Evolutionary conservation across 2,329 filamentous ascomycete genomes (phyloP), one percentile per base, ranked within the genome.

Genomic region (Hypoxylon sp.): DNA sequence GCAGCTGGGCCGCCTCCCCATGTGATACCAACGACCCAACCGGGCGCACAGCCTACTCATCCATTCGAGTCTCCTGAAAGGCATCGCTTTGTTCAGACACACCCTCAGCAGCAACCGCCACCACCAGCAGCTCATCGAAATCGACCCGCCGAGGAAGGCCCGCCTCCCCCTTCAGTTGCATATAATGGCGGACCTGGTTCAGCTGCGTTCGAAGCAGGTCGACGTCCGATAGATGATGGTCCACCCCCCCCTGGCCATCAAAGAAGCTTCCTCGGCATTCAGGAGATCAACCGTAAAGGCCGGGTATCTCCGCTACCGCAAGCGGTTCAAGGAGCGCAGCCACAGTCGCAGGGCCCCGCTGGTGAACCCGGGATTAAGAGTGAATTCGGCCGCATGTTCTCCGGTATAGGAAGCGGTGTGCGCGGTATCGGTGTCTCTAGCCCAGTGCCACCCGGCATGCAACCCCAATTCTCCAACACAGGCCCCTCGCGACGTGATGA

Each of bases 301-400:
- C 90, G 94, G 53, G 86, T 94, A 42, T 98, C 95, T 8, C 95
- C 95, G 1, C 83, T 98, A 14, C 95, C 95, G 0, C 95, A 98
- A 79, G 94, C 95, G 22, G 94, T 98, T 0, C 94, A 98, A 77
- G 95, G 95, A 22, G 94, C 93, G 1, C 94, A 97, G 78, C 89
- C 91, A 14, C 92, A 94, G 74, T 88, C 92, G 42, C 87, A 92
- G 59, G 93, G 92, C 3, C 93, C 94, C 5, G 89, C 90, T 13
- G 92, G 91, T 14, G 94, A 97, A 78, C 92, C 94, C 10, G 92
- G 92, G 47, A 97, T 98, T 76, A 97, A 98, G 84, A 97, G 91
- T 77, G 95, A 98, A 78, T 94, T 98, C 78, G 94, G 94, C 29
- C 91, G 94, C 69, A 97, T 98, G 86, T 98, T 97, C 81, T 94